These are phyloP conservation scores for Trypanosoma congolense DNA, from an alignment of 208 protist genomes.

Conservation along the genomic window DNA sequence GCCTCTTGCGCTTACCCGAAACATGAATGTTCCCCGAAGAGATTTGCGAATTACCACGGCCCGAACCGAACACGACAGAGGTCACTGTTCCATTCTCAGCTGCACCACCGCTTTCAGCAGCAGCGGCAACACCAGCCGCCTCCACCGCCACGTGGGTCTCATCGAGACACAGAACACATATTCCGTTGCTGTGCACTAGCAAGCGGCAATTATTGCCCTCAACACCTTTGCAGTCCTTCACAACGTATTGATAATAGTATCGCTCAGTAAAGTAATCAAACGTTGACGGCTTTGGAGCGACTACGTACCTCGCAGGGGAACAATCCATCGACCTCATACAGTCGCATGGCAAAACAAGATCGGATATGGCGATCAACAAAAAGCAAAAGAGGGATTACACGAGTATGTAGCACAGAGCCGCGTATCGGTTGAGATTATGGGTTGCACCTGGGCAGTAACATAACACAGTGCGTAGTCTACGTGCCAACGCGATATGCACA, in stretches of 20 bases:
- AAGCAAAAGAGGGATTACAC: too few relatives aligned
- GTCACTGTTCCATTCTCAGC: conserved; percentile 1
- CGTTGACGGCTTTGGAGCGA: conserved; percentile 19
- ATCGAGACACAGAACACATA: conserved; percentile 77
- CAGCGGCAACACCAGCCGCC: too few relatives aligned
- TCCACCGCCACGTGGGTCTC: conserved; percentile 44
- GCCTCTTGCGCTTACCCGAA: conserved; percentile 81
- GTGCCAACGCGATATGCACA: too few relatives aligned
- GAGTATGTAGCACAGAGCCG: too few relatives aligned
- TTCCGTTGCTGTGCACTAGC: conserved; percentile 82
- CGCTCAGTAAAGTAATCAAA: conserved; percentile 82
- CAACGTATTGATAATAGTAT: conserved; percentile 74
- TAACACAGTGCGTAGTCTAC: too few relatives aligned
- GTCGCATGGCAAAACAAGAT: too few relatives aligned
- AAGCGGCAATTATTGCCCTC: conserved; percentile 66
- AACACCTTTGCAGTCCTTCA: conserved; percentile 60
- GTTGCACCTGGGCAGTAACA: too few relatives aligned
- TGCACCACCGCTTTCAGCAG: too few relatives aligned
- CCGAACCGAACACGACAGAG: conserved; percentile 39
- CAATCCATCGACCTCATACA: not conserved
- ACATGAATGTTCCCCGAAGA: conserved; percentile 46
- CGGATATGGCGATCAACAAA: too few relatives aligned
- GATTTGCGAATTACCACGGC: conserved; percentile 41
- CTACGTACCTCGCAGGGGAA: not conserved
- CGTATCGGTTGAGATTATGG: too few relatives aligned